Conservation (phyloP, 441 rosid species). For the Adansonia grandidieri region DNA sequence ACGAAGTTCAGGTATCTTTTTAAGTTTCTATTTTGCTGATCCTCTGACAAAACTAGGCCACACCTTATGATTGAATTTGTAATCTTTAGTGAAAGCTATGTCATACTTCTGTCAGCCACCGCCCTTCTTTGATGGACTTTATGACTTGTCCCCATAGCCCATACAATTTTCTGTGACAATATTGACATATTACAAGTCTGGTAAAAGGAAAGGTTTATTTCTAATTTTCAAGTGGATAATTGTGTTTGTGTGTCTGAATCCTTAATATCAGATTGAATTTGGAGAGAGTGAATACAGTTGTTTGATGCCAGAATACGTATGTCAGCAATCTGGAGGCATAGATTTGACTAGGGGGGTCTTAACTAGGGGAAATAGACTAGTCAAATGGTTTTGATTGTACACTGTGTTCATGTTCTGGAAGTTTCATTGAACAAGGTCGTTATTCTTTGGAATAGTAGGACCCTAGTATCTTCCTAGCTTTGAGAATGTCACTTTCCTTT, state of each 20-base stretch:
- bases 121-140: neutral
- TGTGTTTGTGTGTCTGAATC: neutral
- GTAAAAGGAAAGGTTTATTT: neutral
- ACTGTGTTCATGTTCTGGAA: no score
- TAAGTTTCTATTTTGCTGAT: neutral
- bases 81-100: neutral
- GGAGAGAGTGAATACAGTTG: neutral
- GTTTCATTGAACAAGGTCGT: no score
- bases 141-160: neutral
- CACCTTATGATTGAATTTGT: neutral
- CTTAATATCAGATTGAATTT: neutral
- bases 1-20: constrained; percentile 18
- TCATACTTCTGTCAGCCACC: neutral
- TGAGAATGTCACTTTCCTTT: neutral
- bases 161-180: neutral
- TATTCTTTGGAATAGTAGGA: no score
- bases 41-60: neutral
- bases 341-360: neutral
- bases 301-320: neutral
- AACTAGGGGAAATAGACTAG: neutral
- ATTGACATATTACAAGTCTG: neutral
- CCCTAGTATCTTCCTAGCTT: neutral
- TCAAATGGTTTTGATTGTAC: neutral
- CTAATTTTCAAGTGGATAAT: neutral
- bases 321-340: neutral